Conservation (phyloP, 2,329 filamentous ascomycete species). For the Arthrobotrys sinensis region DNA sequence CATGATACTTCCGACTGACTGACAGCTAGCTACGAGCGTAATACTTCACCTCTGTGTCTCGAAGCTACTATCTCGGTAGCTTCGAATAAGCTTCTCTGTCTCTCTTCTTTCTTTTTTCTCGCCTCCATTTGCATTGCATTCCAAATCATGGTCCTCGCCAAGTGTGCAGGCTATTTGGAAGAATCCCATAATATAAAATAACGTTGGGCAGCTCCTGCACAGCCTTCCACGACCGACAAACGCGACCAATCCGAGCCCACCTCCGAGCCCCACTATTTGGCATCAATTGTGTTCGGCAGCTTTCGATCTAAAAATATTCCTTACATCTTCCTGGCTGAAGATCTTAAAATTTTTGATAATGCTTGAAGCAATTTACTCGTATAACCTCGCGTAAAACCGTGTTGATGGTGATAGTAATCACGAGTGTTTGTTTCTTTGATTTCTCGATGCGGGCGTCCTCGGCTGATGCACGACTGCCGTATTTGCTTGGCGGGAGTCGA, state of each 20-base stretch:
- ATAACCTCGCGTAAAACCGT: neutral
- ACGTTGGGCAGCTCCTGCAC: slow-evolving; percentile 48
- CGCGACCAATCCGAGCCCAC: slow-evolving; percentile 42
- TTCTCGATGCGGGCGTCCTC: neutral
- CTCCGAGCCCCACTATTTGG: slow-evolving; percentile 51
- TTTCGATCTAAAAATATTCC: slow-evolving; percentile 49
- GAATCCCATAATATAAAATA: slow-evolving; percentile 41
- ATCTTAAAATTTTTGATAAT: neutral
- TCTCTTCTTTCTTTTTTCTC: slow-evolving; percentile 6
- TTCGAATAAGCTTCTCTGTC: slow-evolving; percentile 12
- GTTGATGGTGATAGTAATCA: neutral
- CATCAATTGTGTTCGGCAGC: slow-evolving; percentile 28
- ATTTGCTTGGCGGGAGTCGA: neutral
- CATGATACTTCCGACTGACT: too few species aligned
- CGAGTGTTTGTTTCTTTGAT: neutral
- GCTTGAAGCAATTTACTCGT: neutral
- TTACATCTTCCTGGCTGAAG: neutral
- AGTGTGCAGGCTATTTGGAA: slow-evolving; percentile 55
- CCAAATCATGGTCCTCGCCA: slow-evolving; percentile 51
- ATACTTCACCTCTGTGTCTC: too few species aligned
- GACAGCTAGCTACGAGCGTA: too few species aligned
- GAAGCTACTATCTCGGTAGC: neutral
- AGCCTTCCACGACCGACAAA: slow-evolving; percentile 56
- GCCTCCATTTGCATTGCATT: slow-evolving; percentile 25
- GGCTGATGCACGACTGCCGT: neutral